Evolutionary conservation across 805 yeast genomes (phyloP).

Genomic region (Metschnikowia rubicola): DNA sequence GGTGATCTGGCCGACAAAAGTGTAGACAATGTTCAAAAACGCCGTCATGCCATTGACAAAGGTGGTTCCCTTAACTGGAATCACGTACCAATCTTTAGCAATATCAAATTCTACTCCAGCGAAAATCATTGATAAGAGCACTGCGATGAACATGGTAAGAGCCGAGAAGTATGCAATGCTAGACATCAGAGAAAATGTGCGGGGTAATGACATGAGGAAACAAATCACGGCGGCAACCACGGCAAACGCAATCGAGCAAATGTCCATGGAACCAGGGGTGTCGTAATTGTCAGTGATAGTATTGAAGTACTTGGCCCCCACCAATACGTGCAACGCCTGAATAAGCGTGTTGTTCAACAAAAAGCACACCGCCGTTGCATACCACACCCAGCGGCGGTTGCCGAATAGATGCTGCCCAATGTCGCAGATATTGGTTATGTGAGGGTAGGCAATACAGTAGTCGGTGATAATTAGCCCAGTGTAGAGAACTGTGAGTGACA

Average conservation of each 20-base stretch:
- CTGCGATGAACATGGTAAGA: slow-evolving; percentile 55
- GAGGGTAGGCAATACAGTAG: slow-evolving; percentile 52
- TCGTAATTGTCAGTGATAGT: slow-evolving; percentile 47
- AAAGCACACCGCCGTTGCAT: slow-evolving; percentile 53
- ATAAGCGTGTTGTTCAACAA: slow-evolving; percentile 53
- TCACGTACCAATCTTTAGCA: slow-evolving; percentile 28
- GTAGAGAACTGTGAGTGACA: slow-evolving; percentile 49
- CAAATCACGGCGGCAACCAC: slow-evolving; percentile 50
- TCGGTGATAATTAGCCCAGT: slow-evolving; percentile 55
- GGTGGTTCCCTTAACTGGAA: slow-evolving; percentile 48
- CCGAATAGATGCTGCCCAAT: slow-evolving; percentile 57
- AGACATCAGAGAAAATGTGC: slow-evolving; percentile 54
- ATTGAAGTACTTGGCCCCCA: slow-evolving; percentile 58
- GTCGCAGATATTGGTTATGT: slow-evolving; percentile 51
- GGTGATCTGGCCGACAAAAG: slow-evolving; percentile 63
- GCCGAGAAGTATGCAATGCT: slow-evolving; percentile 52
- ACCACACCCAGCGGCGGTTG: slow-evolving; percentile 51
- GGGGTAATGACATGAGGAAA: slow-evolving; percentile 49
- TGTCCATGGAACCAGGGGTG: slow-evolving; percentile 5
- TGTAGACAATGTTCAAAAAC: slow-evolving; percentile 54
- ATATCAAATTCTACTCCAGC: slow-evolving; percentile 47
- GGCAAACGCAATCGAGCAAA: slow-evolving; percentile 52
- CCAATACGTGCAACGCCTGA: slow-evolving; percentile 56
- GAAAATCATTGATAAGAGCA: slow-evolving; percentile 48
- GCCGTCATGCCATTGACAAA: slow-evolving; percentile 55